Evolutionary conservation across 2,329 filamentous ascomycete genomes (phyloP).

Genomic region (Sporothrix phasma): DNA sequence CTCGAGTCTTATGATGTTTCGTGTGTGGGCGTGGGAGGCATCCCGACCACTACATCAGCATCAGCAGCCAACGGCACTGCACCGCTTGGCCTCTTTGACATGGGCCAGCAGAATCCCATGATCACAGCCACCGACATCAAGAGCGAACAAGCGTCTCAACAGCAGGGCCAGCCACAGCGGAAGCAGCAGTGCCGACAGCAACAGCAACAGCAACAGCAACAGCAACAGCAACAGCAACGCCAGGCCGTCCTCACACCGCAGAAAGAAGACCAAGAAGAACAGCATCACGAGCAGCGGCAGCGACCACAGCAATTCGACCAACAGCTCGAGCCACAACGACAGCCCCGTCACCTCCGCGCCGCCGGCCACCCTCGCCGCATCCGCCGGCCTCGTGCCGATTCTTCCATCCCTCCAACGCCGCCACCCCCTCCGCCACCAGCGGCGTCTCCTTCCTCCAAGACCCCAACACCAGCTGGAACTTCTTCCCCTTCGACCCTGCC

Average conservation of each 20-base stretch:
- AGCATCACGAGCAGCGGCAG: neutral
- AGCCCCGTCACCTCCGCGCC: conserved; percentile 3
- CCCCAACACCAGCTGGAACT: conserved; percentile 34
- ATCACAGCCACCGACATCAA: no score
- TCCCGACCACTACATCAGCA: neutral
- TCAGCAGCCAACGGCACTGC: conserved; percentile 4
- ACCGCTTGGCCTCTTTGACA: neutral
- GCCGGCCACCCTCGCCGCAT: conserved; percentile 18
- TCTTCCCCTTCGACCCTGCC: conserved; percentile 35
- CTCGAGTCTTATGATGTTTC: conserved; percentile 18
- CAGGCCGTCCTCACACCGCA: neutral
- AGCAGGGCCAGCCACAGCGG: neutral
- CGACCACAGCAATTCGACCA: neutral
- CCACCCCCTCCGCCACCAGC: neutral
- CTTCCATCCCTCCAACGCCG: neutral
- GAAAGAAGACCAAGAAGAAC: neutral
- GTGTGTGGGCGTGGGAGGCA: neutral
- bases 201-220: conserved; percentile 7
- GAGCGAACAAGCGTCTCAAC: no score
- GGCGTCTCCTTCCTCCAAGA: conserved; percentile 19
- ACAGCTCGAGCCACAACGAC: neutral
- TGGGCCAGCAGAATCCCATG: neutral
- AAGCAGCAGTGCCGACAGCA: neutral
- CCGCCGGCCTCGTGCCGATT: conserved; percentile 21
- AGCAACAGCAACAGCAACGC: conserved; percentile 5